phyloP scores from a whole-genome alignment of 306 rosid species.

The Begonia fuchsioides region DNA sequence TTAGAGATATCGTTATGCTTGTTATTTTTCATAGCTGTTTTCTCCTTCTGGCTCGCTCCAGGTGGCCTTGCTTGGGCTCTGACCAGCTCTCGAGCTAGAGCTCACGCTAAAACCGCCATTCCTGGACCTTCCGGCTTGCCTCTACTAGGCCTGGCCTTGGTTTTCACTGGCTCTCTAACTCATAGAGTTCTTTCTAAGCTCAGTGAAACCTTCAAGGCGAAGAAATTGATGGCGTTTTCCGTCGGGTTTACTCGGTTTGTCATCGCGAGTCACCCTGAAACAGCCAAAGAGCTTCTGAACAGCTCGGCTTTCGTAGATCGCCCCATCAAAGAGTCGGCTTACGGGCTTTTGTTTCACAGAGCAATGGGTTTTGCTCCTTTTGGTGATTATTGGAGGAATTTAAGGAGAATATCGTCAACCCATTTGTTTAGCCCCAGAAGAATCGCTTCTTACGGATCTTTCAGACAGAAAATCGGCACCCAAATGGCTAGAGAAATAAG shows the following conservation, averaged over 20 bases:
- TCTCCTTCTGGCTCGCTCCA: constrained; percentile 25
- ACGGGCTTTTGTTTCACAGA: constrained; percentile 49
- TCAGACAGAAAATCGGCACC: constrained; percentile 21
- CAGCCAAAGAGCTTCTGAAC: constrained; percentile 50
- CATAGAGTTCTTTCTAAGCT: constrained; percentile 33
- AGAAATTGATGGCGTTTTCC: constrained; percentile 45
- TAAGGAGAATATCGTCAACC: constrained; percentile 51
- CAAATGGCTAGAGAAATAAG: constrained; percentile 21
- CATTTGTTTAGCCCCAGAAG: constrained; percentile 46
- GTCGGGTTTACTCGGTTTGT: constrained; percentile 55
- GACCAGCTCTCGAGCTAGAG: constrained; percentile 7
- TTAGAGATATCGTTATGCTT: constrained; percentile 16
- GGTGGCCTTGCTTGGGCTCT: constrained; percentile 72
- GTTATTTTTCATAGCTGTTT: constrained; percentile 8
- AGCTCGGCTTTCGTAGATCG: constrained; percentile 54
- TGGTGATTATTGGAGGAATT: constrained; percentile 68
- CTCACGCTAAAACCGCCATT: constrained; percentile 7
- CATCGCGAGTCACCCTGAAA: constrained; percentile 38
- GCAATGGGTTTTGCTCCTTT: constrained; percentile 83
- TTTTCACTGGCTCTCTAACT: constrained; percentile 21
- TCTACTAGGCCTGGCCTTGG: constrained; percentile 7
- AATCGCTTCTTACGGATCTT: constrained; percentile 16
- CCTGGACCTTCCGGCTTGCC: constrained; percentile 64
- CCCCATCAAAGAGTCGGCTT: constrained; percentile 64
- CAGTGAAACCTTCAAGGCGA: constrained; percentile 16